phyloP scores from a whole-genome alignment of 2,329 filamentous ascomycete genomes.

The Cytospora piceae region DNA sequence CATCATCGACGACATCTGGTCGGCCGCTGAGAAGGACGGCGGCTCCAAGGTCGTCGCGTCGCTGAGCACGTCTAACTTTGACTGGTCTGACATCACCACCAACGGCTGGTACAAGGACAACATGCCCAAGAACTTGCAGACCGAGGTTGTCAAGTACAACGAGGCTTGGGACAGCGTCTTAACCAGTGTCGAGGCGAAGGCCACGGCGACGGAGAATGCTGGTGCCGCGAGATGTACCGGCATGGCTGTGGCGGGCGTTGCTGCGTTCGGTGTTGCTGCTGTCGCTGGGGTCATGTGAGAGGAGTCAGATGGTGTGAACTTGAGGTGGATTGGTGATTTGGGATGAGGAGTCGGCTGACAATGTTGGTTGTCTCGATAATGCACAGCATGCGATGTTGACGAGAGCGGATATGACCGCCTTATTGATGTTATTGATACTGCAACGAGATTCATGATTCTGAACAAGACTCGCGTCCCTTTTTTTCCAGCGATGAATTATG shows the following conservation, averaged over 20 bases:
- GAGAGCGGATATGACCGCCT: background rate
- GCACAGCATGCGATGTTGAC: background rate
- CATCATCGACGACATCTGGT: conserved; percentile 31
- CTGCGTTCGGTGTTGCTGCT: conserved; percentile 26
- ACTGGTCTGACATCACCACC: conserved; percentile 31
- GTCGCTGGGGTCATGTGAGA: conserved; percentile 24
- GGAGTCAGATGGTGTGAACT: background rate
- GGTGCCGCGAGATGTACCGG: conserved; percentile 26
- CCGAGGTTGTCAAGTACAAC: conserved; percentile 27
- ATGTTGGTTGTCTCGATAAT: background rate
- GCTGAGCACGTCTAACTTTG: conserved; percentile 26
- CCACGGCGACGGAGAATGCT: conserved; percentile 17
- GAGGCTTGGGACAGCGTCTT: conserved; percentile 28
- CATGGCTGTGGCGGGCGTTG: conserved; percentile 23
- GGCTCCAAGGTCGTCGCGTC: conserved; percentile 26
- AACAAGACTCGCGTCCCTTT: too few relatives aligned
- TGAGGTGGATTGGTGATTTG: background rate
- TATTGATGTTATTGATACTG: background rate
- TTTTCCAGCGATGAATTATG: too few relatives aligned
- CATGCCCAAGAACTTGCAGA: conserved; percentile 26
- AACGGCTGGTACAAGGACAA: conserved; percentile 30
- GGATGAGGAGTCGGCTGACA: background rate
- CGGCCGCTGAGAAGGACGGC: conserved; percentile 27
- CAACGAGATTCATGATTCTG: background rate
- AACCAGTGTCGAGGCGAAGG: conserved; percentile 29